phyloP scores from a whole-genome alignment of 345 rosid species.

The Adansonia digitata region DNA sequence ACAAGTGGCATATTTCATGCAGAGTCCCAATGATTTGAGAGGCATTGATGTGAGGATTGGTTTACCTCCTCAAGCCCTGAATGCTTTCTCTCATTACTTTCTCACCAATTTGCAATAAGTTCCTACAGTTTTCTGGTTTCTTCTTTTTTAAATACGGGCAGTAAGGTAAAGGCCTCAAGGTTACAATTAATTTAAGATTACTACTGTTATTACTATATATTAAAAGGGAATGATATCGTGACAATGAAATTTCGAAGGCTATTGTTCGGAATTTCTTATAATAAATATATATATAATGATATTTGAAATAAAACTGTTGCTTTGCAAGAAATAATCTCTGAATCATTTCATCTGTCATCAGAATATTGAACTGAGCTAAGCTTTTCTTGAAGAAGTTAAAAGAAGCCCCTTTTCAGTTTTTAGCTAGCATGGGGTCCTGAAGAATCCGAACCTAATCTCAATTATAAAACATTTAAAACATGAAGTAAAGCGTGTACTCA shows the following conservation, averaged over 20 bases:
- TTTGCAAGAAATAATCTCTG: no score
- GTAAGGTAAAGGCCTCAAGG: no score
- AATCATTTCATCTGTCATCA: background rate
- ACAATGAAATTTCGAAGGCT: background rate
- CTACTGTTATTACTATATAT: background rate
- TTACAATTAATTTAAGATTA: background rate
- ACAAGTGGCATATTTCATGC: constrained; percentile 63
- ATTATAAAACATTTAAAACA: background rate
- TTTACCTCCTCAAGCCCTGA: constrained; percentile 29
- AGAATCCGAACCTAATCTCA: background rate
- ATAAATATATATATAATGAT: no score
- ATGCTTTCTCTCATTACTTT: constrained; percentile 37
- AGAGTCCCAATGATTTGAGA: constrained; percentile 40
- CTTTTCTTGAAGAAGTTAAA: no score
- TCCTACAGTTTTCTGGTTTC: background rate
- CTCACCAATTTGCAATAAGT: constrained; percentile 13
- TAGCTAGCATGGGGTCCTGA: background rate
- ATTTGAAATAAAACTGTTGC: no score
- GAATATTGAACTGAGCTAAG: background rate
- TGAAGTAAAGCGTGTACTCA: background rate
- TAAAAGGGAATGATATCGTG: background rate
- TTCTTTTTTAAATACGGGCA: no score
- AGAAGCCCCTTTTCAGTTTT: background rate
- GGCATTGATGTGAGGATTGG: constrained; percentile 54
- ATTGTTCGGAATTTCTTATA: no score